phyloP scores from a whole-genome alignment of 2,329 filamentous ascomycete species.

The Fusarium duplospermum region DNA sequence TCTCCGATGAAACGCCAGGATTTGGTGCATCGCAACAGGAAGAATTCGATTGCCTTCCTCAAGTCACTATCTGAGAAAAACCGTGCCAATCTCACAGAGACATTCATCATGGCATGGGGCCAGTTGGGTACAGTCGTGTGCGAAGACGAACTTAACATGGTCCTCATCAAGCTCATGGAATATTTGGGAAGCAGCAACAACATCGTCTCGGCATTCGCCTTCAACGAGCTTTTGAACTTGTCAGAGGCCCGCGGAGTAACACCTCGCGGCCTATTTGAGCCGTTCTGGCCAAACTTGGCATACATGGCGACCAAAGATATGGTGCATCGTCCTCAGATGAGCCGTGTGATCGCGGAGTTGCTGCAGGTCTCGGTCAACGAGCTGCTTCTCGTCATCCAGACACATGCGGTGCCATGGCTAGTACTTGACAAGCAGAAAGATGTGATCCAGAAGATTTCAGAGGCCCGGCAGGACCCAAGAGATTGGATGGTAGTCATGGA shows the following conservation, averaged over 20 bases:
- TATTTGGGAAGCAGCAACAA: conserved; percentile 87
- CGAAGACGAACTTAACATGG: conserved; percentile 87
- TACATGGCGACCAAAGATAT: conserved; percentile 87
- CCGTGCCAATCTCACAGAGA: conserved; percentile 78
- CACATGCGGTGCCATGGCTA: conserved; percentile 86
- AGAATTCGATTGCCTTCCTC: conserved; percentile 76
- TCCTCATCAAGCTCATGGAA: conserved; percentile 84
- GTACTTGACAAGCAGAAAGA: conserved; percentile 83
- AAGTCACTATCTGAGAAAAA: conserved; percentile 78
- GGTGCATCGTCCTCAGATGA: conserved; percentile 82
- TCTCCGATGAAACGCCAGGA: conserved; percentile 38
- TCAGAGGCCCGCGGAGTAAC: conserved; percentile 73
- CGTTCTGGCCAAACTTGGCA: conserved; percentile 90
- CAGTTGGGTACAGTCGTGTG: conserved; percentile 81
- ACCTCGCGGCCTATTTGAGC: conserved; percentile 78
- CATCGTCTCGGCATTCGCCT: conserved; percentile 83
- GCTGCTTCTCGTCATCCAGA: conserved; percentile 80
- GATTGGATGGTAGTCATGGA: conserved; percentile 67
- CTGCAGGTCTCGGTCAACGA: conserved; percentile 80
- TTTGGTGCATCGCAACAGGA: conserved; percentile 62
- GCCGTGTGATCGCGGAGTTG: conserved; percentile 82
- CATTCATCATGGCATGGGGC: conserved; percentile 87
- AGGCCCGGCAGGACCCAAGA: conserved; percentile 78
- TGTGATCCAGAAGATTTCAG: conserved; percentile 83
- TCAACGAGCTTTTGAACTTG: conserved; percentile 82